Evolutionary conservation across 148 eudicot species (phyloP).

Genomic region (Drosera capensis): DNA sequence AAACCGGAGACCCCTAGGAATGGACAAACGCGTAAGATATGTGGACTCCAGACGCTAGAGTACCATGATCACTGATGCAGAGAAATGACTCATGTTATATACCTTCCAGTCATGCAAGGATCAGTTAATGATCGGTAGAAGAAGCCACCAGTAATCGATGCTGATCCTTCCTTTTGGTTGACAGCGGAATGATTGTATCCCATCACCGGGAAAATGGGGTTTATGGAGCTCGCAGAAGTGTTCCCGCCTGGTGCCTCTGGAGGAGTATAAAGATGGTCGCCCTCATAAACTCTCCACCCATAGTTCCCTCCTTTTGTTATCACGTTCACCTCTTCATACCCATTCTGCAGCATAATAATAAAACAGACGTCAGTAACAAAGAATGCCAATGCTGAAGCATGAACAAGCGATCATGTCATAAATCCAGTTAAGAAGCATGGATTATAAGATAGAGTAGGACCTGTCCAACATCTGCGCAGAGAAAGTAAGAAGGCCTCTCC

Average conservation of each 20-base stretch:
- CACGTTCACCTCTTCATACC: slow-evolving; percentile 58
- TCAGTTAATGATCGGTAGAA: slow-evolving; percentile 63
- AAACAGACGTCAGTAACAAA: not conserved
- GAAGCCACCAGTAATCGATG: slow-evolving; percentile 75
- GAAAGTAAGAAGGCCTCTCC: slow-evolving; percentile 68
- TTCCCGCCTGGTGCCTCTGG: slow-evolving; percentile 50
- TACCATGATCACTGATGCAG: too few relatives aligned
- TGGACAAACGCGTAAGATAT: too few relatives aligned
- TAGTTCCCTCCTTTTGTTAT: slow-evolving; percentile 67
- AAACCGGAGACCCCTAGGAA: too few relatives aligned
- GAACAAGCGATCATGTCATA: too few relatives aligned
- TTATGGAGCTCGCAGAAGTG: slow-evolving; percentile 40
- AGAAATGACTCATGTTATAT: slow-evolving; percentile 2
- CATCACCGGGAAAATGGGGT: slow-evolving; percentile 58
- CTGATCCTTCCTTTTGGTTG: slow-evolving; percentile 49
- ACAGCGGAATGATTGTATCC: slow-evolving; percentile 72
- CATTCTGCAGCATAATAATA: slow-evolving; percentile 22
- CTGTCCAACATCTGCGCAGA: slow-evolving; percentile 84
- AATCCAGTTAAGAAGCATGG: too few relatives aligned
- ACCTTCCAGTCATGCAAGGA: slow-evolving; percentile 86
- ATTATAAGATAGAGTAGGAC: slow-evolving; percentile 12
- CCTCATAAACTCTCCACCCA: slow-evolving; percentile 78
- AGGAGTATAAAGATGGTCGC: slow-evolving; percentile 32
- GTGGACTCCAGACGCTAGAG: too few relatives aligned
- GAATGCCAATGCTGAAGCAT: not conserved